Conservation (phyloP, 2,329 filamentous ascomycete genomes). For the Beauveria sp. region DNA sequence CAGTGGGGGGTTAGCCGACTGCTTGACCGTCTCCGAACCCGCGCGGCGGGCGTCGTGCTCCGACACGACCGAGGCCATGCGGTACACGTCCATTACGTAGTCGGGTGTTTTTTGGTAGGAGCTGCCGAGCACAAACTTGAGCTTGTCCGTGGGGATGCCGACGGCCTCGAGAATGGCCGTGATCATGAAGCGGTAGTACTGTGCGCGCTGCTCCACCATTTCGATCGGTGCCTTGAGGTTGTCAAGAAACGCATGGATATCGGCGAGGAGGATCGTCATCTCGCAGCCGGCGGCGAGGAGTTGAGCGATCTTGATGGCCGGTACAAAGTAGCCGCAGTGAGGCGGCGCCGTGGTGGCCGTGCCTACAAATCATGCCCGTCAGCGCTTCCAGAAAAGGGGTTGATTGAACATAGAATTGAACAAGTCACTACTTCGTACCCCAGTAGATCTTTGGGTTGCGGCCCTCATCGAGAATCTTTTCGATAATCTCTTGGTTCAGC, state of each 20-base stretch:
- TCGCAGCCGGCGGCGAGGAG: slow-evolving; percentile 78
- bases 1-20: slow-evolving; percentile 67
- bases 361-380: slow-evolving; percentile 30
- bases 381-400: background rate
- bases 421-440: slow-evolving; percentile 39
- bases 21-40: slow-evolving; percentile 90
- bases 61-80: slow-evolving; percentile 60
- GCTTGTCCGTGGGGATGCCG: slow-evolving; percentile 67
- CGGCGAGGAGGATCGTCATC: slow-evolving; percentile 68
- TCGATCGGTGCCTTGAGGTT: slow-evolving; percentile 83
- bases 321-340: slow-evolving; percentile 84
- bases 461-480: slow-evolving; percentile 62
- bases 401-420: background rate
- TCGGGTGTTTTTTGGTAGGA: slow-evolving; percentile 66
- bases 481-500: slow-evolving; percentile 76
- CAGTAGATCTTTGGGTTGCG: slow-evolving; percentile 75
- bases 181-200: slow-evolving; percentile 77
- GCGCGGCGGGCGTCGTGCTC: slow-evolving; percentile 84
- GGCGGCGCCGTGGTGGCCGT: slow-evolving; percentile 81
- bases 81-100: slow-evolving; percentile 87
- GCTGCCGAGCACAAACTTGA: slow-evolving; percentile 78
- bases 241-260: slow-evolving; percentile 71
- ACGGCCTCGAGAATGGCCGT: slow-evolving; percentile 68
- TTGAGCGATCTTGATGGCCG: slow-evolving; percentile 83
- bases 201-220: slow-evolving; percentile 70